Conservation (phyloP, 2,329 filamentous ascomycete species). For the Amesomyces nigricolor region DNA sequence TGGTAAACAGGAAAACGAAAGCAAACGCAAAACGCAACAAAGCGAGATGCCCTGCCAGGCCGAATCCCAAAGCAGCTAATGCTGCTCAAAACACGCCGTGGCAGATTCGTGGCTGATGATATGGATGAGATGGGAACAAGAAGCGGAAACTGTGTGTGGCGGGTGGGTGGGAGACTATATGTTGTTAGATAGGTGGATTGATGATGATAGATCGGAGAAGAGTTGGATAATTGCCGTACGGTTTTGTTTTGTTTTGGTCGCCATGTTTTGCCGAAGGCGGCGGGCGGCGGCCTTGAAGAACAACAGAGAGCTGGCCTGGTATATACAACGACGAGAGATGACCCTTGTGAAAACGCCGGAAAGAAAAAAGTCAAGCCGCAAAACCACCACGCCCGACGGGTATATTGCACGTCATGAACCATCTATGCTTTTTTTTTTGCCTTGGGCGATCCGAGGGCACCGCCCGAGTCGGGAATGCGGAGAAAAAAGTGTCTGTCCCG, state of each 20-base stretch:
- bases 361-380: constrained; percentile 21
- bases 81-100: constrained; percentile 54
- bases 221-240: constrained; percentile 9
- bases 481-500: constrained; percentile 11
- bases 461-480: background rate
- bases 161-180: no score
- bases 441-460: constrained; percentile 10
- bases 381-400: constrained; percentile 23
- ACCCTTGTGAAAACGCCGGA: constrained; percentile 21
- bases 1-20: constrained; percentile 23
- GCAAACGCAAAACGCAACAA: constrained; percentile 26
- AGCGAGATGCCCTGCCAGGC: constrained; percentile 25
- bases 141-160: constrained; percentile 17
- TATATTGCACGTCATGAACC: constrained; percentile 28
- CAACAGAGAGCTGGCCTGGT: constrained; percentile 18
- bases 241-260: background rate
- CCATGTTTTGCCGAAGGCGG: background rate
- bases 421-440: constrained; percentile 16
- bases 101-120: constrained; percentile 45
- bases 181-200: constrained; percentile 13
- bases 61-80: constrained; percentile 48
- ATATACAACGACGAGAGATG: constrained; percentile 24
- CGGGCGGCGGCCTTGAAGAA: constrained; percentile 3
- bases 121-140: constrained; percentile 37
- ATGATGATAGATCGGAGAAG: constrained; percentile 24